Evolutionary conservation across 2,329 filamentous ascomycete genomes (phyloP).

Genomic region (Leptographium galeiforme): DNA sequence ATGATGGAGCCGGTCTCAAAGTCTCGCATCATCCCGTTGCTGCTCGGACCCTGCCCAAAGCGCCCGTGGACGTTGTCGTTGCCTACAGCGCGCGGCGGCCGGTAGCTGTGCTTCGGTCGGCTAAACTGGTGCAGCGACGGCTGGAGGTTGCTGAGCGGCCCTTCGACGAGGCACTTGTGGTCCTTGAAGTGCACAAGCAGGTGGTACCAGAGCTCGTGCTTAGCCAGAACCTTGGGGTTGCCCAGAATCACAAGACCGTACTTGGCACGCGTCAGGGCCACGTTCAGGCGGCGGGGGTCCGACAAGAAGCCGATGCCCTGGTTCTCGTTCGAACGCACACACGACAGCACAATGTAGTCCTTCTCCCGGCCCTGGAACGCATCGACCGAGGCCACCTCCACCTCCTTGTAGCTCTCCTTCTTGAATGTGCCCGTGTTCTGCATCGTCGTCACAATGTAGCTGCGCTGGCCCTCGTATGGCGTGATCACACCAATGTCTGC

Average conservation of each 20-base stretch:
- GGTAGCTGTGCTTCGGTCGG: slow-evolving; percentile 82
- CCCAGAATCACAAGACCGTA: slow-evolving; percentile 93
- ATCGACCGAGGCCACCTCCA: slow-evolving; percentile 95
- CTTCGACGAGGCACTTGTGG: slow-evolving; percentile 87
- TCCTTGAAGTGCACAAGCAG: slow-evolving; percentile 95
- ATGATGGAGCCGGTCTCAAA: slow-evolving; percentile 78
- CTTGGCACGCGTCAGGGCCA: slow-evolving; percentile 91
- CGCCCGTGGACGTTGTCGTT: slow-evolving; percentile 5
- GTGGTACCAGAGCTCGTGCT: slow-evolving; percentile 96
- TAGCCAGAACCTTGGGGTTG: slow-evolving; percentile 93
- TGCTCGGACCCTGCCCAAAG: slow-evolving; percentile 21
- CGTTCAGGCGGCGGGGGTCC: slow-evolving; percentile 91
- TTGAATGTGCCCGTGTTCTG: slow-evolving; percentile 94
- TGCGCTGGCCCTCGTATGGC: slow-evolving; percentile 94
- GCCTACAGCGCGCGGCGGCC: slow-evolving; percentile 74
- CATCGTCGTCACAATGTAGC: slow-evolving; percentile 99
- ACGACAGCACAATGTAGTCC: slow-evolving; percentile 96
- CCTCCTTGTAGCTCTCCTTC: slow-evolving; percentile 97
- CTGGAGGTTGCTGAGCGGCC: slow-evolving; percentile 89
- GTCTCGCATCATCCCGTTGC: slow-evolving; percentile 31
- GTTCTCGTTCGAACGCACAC: slow-evolving; percentile 95
- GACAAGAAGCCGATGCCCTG: slow-evolving; percentile 98
- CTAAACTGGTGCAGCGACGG: slow-evolving; percentile 90
- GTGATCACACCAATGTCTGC: slow-evolving; percentile 94
- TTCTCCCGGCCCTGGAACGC: slow-evolving; percentile 98